Evolutionary conservation across 1,284 basidiomycete genomes (phyloP).

Genomic region (Tylopilus sp.): DNA sequence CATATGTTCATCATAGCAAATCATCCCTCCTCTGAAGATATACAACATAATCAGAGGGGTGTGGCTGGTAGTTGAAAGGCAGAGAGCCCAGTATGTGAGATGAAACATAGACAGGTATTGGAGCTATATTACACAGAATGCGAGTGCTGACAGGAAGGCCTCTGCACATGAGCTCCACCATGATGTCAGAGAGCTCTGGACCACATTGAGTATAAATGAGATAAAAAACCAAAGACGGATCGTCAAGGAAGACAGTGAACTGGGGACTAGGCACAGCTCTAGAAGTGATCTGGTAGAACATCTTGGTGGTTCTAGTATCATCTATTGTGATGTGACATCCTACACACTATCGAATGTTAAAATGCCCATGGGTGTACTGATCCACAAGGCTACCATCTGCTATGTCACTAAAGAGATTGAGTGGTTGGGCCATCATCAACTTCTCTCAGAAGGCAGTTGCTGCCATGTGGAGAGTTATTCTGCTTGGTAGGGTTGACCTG

Average conservation of each 20-base stretch:
- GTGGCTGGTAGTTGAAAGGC: background rate
- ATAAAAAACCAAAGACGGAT: background rate
- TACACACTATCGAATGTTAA: background rate
- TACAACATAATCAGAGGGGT: background rate
- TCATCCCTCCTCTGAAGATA: conserved; percentile 6
- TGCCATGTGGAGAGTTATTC: background rate
- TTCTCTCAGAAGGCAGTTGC: background rate
- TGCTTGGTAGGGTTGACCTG: background rate
- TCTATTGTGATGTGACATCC: background rate
- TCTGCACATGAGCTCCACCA: background rate
- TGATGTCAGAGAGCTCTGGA: background rate
- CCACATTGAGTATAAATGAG: background rate
- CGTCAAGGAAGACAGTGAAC: background rate
- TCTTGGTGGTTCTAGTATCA: background rate
- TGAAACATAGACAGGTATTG: background rate
- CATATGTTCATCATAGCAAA: conserved; percentile 1
- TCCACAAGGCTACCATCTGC: background rate
- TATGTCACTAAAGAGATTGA: background rate
- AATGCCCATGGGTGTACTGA: background rate
- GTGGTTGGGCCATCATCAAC: background rate
- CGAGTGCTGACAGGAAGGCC: background rate
- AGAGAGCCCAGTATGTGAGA: background rate
- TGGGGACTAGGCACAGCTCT: no score
- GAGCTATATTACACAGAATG: background rate
- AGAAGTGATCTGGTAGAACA: background rate